Conservation (phyloP, 257 asterid genomes). For the Prunella vulgaris region DNA sequence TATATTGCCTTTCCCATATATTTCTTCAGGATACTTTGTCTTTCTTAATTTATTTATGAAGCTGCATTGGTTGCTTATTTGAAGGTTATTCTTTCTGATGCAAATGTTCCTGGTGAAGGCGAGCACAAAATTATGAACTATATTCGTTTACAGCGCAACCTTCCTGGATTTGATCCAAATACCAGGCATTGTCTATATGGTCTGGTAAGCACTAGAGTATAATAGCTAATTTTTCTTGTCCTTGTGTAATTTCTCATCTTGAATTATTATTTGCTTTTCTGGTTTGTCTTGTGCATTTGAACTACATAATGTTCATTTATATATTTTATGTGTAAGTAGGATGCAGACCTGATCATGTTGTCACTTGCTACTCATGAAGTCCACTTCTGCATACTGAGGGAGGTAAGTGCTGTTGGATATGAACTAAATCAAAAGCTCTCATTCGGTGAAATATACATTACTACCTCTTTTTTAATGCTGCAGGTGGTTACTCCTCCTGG, state of each 20-base stretch:
- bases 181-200: constrained; percentile 94
- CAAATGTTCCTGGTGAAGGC: constrained; percentile 99
- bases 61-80: constrained; percentile 61
- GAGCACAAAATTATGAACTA: constrained; percentile 97
- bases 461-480: constrained; percentile 14
- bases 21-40: constrained; percentile 39
- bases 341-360: constrained; percentile 95
- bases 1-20: constrained; percentile 23
- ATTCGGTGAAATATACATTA: neutral
- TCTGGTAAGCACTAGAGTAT: constrained; percentile 53
- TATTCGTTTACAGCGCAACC: constrained; percentile 83
- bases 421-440: constrained; percentile 8
- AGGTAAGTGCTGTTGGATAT: constrained; percentile 49
- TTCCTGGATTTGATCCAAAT: constrained; percentile 94
- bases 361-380: constrained; percentile 96
- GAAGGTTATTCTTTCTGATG: constrained; percentile 95
- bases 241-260: neutral
- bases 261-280: neutral
- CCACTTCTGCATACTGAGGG: constrained; percentile 89
- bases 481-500: constrained; percentile 82
- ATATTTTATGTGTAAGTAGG: constrained; percentile 46
- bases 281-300: constrained; percentile 22
- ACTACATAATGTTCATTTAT: constrained; percentile 22
- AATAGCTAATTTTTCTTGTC: constrained; percentile 9
- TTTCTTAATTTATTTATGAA: constrained; percentile 43